Evolutionary conservation across 164 flowering plant species (phyloP).

Genomic region (Tetracentron sinense): DNA sequence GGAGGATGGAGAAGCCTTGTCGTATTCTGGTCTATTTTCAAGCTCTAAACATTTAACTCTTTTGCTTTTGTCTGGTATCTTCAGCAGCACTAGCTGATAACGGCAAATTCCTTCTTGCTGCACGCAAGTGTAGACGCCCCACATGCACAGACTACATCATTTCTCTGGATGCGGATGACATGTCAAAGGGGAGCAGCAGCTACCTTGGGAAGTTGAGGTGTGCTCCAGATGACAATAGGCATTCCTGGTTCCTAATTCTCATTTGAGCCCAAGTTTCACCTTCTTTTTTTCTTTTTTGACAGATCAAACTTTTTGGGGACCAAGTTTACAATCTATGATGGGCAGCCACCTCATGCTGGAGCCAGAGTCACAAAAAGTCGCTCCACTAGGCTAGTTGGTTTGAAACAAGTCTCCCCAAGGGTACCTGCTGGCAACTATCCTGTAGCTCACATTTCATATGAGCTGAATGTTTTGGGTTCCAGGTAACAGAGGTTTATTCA

Average conservation of each 20-base stretch:
- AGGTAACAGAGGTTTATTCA: conserved; percentile 44
- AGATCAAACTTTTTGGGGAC: conserved; percentile 79
- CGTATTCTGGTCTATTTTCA: not conserved
- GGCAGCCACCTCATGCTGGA: conserved; percentile 68
- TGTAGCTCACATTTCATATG: conserved; percentile 63
- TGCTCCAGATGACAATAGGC: conserved; percentile 1
- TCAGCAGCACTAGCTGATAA: conserved; percentile 55
- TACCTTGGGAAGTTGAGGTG: conserved; percentile 75
- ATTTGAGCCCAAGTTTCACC: not conserved
- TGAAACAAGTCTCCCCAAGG: conserved; percentile 65
- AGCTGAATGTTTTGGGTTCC: conserved; percentile 69
- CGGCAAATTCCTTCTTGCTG: conserved; percentile 78
- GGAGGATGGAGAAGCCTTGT: not conserved
- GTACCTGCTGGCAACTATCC: conserved; percentile 66
- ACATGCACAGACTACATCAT: conserved; percentile 66
- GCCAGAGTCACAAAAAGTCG: conserved; percentile 53
- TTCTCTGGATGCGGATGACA: conserved; percentile 57
- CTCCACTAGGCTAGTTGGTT: conserved; percentile 50
- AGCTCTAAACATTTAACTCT: not conserved
- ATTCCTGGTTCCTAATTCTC: not conserved
- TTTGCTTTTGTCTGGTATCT: conserved; percentile 1
- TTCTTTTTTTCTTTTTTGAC: conserved; percentile 3
- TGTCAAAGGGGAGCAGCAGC: conserved; percentile 54
- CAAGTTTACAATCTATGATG: conserved; percentile 65
- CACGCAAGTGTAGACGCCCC: conserved; percentile 57